Conservation (phyloP, 805 yeast genomes). For the Candida yuanshanica region DNA sequence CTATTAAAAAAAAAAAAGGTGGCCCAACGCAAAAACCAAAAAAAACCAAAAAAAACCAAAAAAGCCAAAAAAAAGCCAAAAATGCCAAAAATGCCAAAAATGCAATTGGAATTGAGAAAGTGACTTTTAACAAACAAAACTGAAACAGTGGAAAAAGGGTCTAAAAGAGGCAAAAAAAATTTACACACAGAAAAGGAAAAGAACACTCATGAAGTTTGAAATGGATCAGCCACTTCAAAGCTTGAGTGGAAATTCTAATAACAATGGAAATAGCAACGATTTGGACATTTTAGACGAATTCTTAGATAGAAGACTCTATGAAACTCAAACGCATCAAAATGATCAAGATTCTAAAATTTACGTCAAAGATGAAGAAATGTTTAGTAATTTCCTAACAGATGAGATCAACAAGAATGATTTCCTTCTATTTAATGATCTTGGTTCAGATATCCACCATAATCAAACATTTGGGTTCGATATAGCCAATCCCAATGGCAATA, state of each 20-base stretch:
- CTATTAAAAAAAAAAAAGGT: too few relatives aligned
- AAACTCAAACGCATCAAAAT: constrained; percentile 10
- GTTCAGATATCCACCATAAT: constrained; percentile 3
- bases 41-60: background rate
- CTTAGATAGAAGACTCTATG: constrained; percentile 22
- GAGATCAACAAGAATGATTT: constrained; percentile 21
- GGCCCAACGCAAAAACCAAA: too few relatives aligned
- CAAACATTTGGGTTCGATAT: constrained; percentile 1
- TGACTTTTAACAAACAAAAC: too few relatives aligned
- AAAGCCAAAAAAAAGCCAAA: too few relatives aligned
- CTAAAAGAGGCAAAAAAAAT: too few relatives aligned
- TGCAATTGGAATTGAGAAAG: too few relatives aligned
- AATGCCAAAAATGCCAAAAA: too few relatives aligned
- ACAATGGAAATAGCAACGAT: constrained; percentile 21
- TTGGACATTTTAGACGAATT: constrained; percentile 47
- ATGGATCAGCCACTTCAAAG: constrained; percentile 11
- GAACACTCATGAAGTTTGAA: constrained; percentile 15
- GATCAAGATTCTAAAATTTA: constrained; percentile 1
- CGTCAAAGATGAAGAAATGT: constrained; percentile 23
- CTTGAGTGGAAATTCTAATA: background rate
- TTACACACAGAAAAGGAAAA: too few relatives aligned
- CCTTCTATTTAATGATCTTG: constrained; percentile 9
- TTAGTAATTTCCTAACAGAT: constrained; percentile 20
- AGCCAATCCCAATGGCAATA: background rate
- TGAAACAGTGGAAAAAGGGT: too few relatives aligned